Conservation (phyloP, 1,284 basidiomycete genomes). For the Fomitopsis betulina region DNA sequence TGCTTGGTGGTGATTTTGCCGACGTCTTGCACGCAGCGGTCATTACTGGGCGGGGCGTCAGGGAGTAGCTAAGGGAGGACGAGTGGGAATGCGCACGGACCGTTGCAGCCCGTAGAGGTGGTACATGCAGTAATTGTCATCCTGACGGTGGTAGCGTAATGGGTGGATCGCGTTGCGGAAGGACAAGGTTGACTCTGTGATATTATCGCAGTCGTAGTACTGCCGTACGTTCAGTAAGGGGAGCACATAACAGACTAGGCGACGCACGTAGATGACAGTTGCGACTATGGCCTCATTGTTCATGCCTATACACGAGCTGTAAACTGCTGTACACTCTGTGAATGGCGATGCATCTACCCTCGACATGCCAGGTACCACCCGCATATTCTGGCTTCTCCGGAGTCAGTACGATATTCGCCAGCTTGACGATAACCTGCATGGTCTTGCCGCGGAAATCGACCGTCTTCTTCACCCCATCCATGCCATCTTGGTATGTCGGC, state of each 20-base stretch:
- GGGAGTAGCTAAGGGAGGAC: conserved; percentile 6
- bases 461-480: background rate
- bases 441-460: conserved; percentile 16
- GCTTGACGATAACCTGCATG: conserved; percentile 47
- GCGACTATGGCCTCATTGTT: conserved; percentile 41
- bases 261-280: background rate
- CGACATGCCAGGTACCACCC: conserved; percentile 33
- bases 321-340: no score
- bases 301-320: conserved; percentile 13
- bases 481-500: background rate
- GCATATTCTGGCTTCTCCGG: conserved; percentile 35
- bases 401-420: conserved; percentile 43
- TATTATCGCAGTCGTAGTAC: conserved; percentile 15
- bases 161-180: conserved; percentile 12
- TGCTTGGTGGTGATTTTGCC: conserved; percentile 19
- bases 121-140: conserved; percentile 5
- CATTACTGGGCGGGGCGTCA: conserved; percentile 5
- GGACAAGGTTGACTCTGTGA: conserved; percentile 13
- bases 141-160: conserved; percentile 3
- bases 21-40: conserved; percentile 6
- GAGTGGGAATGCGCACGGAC: background rate
- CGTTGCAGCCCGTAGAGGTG: conserved; percentile 6
- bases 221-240: background rate
- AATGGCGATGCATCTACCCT: conserved; percentile 13
- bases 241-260: background rate